A percentile compares a stretch with the other conserved stretches of the same genome.
These are phyloP conservation scores for Lophium mytilinum DNA, from an alignment of 495 filamentous ascomycete species.

Conservation along the genomic window DNA sequence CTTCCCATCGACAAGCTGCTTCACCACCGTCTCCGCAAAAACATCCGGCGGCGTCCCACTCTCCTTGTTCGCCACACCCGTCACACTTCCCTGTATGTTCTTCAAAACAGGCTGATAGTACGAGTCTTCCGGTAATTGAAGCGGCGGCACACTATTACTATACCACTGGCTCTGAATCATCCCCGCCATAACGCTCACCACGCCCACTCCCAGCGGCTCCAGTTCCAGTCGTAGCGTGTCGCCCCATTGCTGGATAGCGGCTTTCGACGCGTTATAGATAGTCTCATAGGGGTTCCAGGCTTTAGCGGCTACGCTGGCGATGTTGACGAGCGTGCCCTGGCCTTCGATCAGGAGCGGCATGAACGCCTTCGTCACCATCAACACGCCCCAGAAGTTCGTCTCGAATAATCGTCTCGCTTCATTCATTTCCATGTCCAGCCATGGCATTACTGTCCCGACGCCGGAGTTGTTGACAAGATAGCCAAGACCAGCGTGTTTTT, in stretches of 20 bases:
- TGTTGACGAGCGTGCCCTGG: conserved; percentile 4
- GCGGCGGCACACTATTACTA: background rate
- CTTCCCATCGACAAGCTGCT: background rate
- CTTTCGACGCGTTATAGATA: conserved; percentile 17
- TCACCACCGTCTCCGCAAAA: background rate
- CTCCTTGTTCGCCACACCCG: background rate
- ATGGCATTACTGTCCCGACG: conserved; percentile 26
- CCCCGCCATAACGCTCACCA: conserved; percentile 14
- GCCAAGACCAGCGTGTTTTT: conserved; percentile 26
- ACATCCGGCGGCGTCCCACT: background rate
- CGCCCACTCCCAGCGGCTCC: conserved; percentile 8
- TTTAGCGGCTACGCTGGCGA: background rate
- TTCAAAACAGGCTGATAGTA: background rate
- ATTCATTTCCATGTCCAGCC: conserved; percentile 33
- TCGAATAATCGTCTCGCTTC: conserved; percentile 27
- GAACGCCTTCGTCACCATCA: conserved; percentile 17
- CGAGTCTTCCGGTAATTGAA: conserved; percentile 1
- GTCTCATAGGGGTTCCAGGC: background rate
- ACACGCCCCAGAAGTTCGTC: conserved; percentile 2
- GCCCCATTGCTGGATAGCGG: conserved; percentile 5
- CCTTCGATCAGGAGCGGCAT: conserved; percentile 12
- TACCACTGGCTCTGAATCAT: conserved; percentile 1
- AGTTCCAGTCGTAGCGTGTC: conserved; percentile 17
- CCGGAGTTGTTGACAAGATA: conserved; percentile 42
- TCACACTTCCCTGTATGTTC: background rate